Evolutionary conservation across 768 basidiomycete genomes (phyloP).

Genomic region (Trametes maxima): DNA sequence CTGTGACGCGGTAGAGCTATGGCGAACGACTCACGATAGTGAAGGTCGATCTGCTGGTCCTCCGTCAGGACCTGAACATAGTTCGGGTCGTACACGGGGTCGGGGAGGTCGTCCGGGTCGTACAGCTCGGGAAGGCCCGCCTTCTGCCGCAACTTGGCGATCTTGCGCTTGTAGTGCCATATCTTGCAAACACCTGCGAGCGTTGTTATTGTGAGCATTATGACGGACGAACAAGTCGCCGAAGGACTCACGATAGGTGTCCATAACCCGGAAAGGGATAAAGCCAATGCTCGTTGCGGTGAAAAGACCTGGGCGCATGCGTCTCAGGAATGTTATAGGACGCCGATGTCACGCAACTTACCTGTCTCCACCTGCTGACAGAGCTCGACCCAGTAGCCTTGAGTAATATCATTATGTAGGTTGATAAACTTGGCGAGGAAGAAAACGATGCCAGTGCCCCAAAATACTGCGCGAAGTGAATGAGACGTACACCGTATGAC

Average conservation of each 20-base stretch:
- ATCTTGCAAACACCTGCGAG: slow-evolving; percentile 67
- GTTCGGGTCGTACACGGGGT: slow-evolving; percentile 70
- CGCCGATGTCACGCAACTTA: slow-evolving; percentile 25
- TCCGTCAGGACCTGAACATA: slow-evolving; percentile 73
- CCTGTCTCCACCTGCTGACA: slow-evolving; percentile 78
- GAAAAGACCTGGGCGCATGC: slow-evolving; percentile 57
- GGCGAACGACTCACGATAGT: slow-evolving; percentile 54
- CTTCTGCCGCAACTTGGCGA: slow-evolving; percentile 56
- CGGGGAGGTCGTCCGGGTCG: slow-evolving; percentile 80
- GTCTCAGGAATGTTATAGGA: not conserved
- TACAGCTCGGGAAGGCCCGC: slow-evolving; percentile 69
- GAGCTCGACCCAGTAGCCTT: slow-evolving; percentile 84
- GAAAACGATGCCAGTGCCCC: slow-evolving; percentile 83
- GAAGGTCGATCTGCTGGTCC: slow-evolving; percentile 62
- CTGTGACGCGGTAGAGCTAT: too few relatives aligned
- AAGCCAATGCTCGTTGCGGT: slow-evolving; percentile 80
- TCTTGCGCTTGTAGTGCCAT: slow-evolving; percentile 69
- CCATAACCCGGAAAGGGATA: slow-evolving; percentile 72
- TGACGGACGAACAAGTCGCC: not conserved
- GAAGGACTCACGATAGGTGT: slow-evolving; percentile 62
- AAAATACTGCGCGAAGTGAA: slow-evolving; percentile 56
- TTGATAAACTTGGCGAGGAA: slow-evolving; percentile 72
- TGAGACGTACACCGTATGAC: not conserved
- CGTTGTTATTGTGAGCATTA: not conserved
- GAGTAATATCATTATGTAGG: slow-evolving; percentile 63